These are phyloP conservation scores for Paramecium pentaurelia DNA, from an alignment of 73 alveolate species.

Conservation along the genomic window DNA sequence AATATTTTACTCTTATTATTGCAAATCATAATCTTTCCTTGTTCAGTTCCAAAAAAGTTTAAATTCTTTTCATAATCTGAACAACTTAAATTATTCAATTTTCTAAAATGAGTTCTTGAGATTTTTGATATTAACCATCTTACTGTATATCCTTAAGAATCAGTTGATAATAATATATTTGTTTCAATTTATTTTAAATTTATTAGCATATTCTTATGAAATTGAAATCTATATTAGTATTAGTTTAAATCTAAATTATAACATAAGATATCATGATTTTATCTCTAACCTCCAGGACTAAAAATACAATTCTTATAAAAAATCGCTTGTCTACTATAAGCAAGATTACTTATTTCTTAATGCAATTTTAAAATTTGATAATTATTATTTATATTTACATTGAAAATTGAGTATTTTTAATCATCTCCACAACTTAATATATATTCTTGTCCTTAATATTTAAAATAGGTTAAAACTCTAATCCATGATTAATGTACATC, in stretches of 20 bases:
- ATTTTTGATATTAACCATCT: background rate
- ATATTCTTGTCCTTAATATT: background rate
- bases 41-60: background rate
- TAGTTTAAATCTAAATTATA: background rate
- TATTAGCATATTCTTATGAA: background rate
- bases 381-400: background rate
- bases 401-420: background rate
- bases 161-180: background rate
- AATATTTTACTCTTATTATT: background rate
- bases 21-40: background rate
- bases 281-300: background rate
- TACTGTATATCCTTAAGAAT: background rate
- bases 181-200: background rate
- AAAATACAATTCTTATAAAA: background rate
- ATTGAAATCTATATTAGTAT: background rate
- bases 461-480: background rate
- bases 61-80: background rate
- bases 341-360: background rate
- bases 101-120: background rate
- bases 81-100: background rate
- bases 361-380: background rate
- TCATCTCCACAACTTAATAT: background rate
- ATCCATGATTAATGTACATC: constrained; percentile 15
- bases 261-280: background rate
- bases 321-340: constrained; percentile 1